These are phyloP conservation scores for Kwoniella bestiolae DNA, from an alignment of 768 basidiomycete genomes.

Conservation along the genomic window DNA sequence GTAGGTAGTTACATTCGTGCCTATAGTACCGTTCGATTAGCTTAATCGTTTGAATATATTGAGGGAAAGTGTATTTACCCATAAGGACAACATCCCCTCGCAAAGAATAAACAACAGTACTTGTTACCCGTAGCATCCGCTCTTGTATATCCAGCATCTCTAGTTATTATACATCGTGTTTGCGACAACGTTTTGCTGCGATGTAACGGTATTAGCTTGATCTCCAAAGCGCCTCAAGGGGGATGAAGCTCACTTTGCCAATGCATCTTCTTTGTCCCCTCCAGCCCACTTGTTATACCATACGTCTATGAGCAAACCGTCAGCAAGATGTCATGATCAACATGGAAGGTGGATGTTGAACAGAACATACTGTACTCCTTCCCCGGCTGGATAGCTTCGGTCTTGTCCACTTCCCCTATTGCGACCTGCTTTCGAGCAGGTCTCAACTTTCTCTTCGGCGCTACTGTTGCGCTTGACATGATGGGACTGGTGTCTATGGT, in stretches of 20 bases:
- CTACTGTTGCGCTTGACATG: constrained; percentile 26
- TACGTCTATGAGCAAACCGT: constrained; percentile 64
- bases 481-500: too few species aligned
- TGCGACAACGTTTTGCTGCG: constrained; percentile 89
- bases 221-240: background rate
- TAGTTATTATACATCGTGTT: constrained; percentile 84
- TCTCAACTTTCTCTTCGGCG: constrained; percentile 65
- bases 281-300: constrained; percentile 99
- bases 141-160: constrained; percentile 88
- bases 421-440: constrained; percentile 95
- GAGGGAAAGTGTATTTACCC: constrained; percentile 62
- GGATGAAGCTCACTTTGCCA: constrained; percentile 75
- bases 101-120: constrained; percentile 93
- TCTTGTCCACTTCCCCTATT: constrained; percentile 85
- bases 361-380: constrained; percentile 87
- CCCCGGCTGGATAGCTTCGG: constrained; percentile 84
- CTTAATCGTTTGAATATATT: too few species aligned
- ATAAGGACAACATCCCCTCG: constrained; percentile 95
- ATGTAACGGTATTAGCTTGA: background rate
- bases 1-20: constrained; percentile 89
- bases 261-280: constrained; percentile 93
- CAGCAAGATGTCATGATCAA: constrained; percentile 16
- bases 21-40: constrained; percentile 34
- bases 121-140: constrained; percentile 91
- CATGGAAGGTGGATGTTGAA: background rate